Evolutionary conservation across 345 rosid species (phyloP), one percentile per base, ranked within the genome.

Genomic region (Citrus maxima): DNA sequence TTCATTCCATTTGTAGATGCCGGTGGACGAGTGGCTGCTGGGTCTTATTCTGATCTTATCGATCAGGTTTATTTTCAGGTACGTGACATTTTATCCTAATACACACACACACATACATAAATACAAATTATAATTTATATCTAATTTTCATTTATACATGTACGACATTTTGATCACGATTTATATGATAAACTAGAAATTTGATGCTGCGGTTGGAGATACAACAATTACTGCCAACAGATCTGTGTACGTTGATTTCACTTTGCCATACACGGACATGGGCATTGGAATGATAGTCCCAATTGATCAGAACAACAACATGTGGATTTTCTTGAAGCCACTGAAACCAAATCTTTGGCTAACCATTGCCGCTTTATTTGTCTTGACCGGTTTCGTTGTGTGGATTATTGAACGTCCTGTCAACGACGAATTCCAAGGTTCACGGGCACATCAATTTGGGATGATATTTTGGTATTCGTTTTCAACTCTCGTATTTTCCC

Each of bases 211-310:
- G 58, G 58, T 54, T 22, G 58, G 58, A 54, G 58, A 54, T 54
- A 54, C 58, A 54, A 54, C 58, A 54, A 54, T 54, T 18, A 54
- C 58, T 16, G 58, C 58, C 58, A 54, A 54, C 58, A 75, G 92
- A 42, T 80, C 89, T 3, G 56, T 27, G 62, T 78, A 79, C 3
- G 92, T 86, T 37, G 90, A 89, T 56, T 89, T 89, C 80, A 55
- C 90, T 13, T 85, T 85, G 69, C 89, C 92, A 16, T 89, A 84
- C 72, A 67, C 69, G 12, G 64, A 78, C 42, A 65, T 67, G 27
- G 83, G 83, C 4, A 56, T 79, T 2, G 81, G 72, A 9, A 75
- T 84, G 66, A 77, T 79, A 51, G 77, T 76, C 5, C 9, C 76
- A 1, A 81, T 68, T 51, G 79, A 72, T 6, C 1, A 32, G n/a